Evolutionary conservation across 208 protist genomes (phyloP), one percentile per base, ranked within the genome.

Genomic region (Crithidia mellificae): DNA sequence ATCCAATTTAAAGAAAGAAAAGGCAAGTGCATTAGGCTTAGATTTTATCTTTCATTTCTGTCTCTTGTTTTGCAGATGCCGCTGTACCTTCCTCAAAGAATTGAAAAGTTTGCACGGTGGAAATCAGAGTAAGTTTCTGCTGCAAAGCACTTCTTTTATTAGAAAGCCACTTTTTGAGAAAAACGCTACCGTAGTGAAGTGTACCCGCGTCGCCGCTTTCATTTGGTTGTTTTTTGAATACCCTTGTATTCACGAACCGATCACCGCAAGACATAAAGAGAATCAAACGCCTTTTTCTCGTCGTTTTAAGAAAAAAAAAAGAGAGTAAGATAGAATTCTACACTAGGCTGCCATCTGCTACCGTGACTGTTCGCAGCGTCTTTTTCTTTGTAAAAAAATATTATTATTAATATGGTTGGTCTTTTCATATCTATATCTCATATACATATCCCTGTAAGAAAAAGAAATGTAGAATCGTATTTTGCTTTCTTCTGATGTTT

Each of bases 401-500:
- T 46, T 46, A 12, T 41, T 41, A 15, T n/a, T n/a, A n/a, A n/a
- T n/a, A n/a, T n/a, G n/a, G n/a, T n/a, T n/a, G n/a, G n/a, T n/a
- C n/a, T n/a, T n/a, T n/a, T n/a, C n/a, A n/a, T n/a, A n/a, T n/a
- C n/a, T n/a, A n/a, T n/a, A n/a, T n/a, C n/a, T n/a, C n/a, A n/a
- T n/a, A 29, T 17, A 47, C 14, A 47, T 38, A 38, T 38, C 11
- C 7, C 34, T 38, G 34, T 38, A 38, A 14, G 3, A 27, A 55
- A 19, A 14, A 30, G 25, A 51, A 68, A 20, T 34, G 49, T 38
- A 57, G 62, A 67, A 36, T 24, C 55, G 29, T 56, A 24, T 49
- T 56, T 72, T 56, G 24, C 22, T 64, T 73, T 73, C 47, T 49
- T 64, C 46, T 51, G 22, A 47, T 53, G 52, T 61, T 9, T 17